phyloP scores from a whole-genome alignment of 352 stramenopile genomes.

The Pythium folliculosum region DNA sequence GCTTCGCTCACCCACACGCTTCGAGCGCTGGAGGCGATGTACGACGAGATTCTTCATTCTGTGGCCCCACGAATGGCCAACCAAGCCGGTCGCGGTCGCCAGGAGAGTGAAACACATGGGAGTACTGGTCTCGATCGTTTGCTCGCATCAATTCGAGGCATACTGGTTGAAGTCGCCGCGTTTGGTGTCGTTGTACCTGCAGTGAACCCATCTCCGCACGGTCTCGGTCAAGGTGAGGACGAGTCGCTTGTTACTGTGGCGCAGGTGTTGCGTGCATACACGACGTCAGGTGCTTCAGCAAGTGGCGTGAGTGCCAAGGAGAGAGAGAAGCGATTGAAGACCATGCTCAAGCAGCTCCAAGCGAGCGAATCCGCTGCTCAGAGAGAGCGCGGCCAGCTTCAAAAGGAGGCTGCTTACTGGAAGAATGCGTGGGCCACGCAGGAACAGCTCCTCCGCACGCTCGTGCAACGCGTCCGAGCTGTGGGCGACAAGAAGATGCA shows the following conservation, averaged over 20 bases:
- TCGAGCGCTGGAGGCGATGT: slow-evolving; percentile 6
- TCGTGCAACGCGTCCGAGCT: slow-evolving; percentile 21
- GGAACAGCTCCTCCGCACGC: slow-evolving; percentile 13
- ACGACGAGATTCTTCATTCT: slow-evolving; percentile 11
- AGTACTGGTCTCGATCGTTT: neutral
- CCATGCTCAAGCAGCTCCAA: slow-evolving; percentile 31
- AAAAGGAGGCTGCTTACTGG: slow-evolving; percentile 21
- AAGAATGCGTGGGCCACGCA: slow-evolving; percentile 28
- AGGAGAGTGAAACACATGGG: neutral
- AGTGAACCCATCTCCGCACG: neutral
- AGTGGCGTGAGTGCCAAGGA: slow-evolving; percentile 27
- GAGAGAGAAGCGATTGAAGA: slow-evolving; percentile 24
- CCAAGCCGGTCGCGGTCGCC: too few species aligned
- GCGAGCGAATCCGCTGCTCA: slow-evolving; percentile 17
- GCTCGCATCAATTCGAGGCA: slow-evolving; percentile 4
- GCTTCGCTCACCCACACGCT: neutral
- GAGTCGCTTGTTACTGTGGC: slow-evolving; percentile 9
- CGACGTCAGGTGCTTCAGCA: neutral
- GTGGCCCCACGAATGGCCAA: slow-evolving; percentile 7
- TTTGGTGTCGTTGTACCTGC: slow-evolving; percentile 27
- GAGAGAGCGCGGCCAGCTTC: slow-evolving; percentile 1
- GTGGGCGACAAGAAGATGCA: slow-evolving; percentile 33
- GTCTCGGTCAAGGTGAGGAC: neutral
- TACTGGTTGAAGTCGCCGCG: slow-evolving; percentile 18
- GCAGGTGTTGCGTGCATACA: slow-evolving; percentile 17